These are phyloP conservation scores for Nothomitra cinnamomea DNA, from an alignment of 2,329 filamentous ascomycete species.

Conservation along the genomic window DNA sequence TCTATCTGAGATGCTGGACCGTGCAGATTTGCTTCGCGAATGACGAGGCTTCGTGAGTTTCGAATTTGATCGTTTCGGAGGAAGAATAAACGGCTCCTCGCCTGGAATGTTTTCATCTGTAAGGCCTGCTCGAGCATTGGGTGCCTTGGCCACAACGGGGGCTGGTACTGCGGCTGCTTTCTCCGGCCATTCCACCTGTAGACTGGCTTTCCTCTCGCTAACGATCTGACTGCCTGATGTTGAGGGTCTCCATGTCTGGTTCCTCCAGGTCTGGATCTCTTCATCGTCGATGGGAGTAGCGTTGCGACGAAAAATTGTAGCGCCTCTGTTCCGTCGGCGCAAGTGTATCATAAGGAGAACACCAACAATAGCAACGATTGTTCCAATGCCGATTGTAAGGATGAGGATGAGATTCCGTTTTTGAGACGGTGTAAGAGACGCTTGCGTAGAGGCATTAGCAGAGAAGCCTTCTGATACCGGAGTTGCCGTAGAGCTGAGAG, in stretches of 20 bases:
- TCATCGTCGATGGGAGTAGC: constrained; percentile 47
- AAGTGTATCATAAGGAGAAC: not conserved
- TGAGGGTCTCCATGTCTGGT: constrained; percentile 14
- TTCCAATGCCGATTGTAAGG: not conserved
- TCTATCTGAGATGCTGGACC: constrained; percentile 1
- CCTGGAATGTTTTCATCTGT: constrained; percentile 45
- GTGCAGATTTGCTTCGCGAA: not conserved
- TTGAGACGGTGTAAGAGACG: not conserved
- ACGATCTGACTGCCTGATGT: constrained; percentile 17
- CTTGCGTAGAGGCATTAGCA: not conserved
- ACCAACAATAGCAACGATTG: not conserved
- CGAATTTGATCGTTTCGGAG: constrained; percentile 31
- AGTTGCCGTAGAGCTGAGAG: not conserved
- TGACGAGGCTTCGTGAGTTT: not conserved
- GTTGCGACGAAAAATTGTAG: constrained; percentile 32
- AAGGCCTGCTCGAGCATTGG: constrained; percentile 43
- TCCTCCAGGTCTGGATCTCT: constrained; percentile 45
- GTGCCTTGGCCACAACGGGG: constrained; percentile 33
- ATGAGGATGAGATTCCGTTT: constrained; percentile 2
- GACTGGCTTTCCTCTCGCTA: constrained; percentile 8
- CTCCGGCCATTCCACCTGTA: not conserved
- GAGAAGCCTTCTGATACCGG: not conserved
- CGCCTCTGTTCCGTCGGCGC: constrained; percentile 9
- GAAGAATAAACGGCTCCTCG: constrained; percentile 39
- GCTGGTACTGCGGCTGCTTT: constrained; percentile 24